A percentile compares a stretch with the other conserved stretches of the same genome.
These are phyloP conservation scores for Cordyceps pruinosa DNA, from an alignment of 2,329 filamentous ascomycete species.

Conservation along the genomic window DNA sequence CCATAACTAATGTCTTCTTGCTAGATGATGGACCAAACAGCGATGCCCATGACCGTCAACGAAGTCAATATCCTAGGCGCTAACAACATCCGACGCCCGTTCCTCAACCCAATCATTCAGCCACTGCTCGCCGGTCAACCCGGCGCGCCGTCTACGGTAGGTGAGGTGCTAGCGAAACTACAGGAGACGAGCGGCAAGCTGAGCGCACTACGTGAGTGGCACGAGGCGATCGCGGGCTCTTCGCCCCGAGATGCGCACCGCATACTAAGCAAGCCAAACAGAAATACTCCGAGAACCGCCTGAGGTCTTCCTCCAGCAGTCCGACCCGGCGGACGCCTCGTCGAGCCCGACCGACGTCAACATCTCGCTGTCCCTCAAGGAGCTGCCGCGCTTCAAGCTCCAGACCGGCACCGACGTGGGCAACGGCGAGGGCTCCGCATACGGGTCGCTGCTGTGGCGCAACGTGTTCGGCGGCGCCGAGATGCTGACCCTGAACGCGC, in stretches of 20 bases:
- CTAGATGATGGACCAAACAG: constrained; percentile 63
- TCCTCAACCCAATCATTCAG: constrained; percentile 74
- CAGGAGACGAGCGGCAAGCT: constrained; percentile 67
- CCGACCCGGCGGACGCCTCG: constrained; percentile 60
- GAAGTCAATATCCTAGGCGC: constrained; percentile 79
- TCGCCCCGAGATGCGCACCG: background rate
- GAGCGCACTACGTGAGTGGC: constrained; percentile 65
- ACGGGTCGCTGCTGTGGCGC: constrained; percentile 76
- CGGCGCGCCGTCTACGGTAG: constrained; percentile 65
- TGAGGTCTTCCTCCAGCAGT: constrained; percentile 73
- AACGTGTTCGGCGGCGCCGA: constrained; percentile 95
- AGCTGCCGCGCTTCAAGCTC: constrained; percentile 76
- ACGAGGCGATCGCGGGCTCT: background rate
- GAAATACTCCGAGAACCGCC: constrained; percentile 84
- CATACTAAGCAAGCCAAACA: constrained; percentile 30
- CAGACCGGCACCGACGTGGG: constrained; percentile 94
- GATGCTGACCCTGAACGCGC: constrained; percentile 78
- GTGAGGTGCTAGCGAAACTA: constrained; percentile 69
- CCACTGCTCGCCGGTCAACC: constrained; percentile 66
- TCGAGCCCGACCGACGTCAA: constrained; percentile 73
- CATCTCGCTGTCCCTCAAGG: constrained; percentile 72
- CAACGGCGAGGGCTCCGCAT: constrained; percentile 89
- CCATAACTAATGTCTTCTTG: background rate
- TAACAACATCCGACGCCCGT: constrained; percentile 71
- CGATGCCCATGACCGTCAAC: constrained; percentile 80